Evolutionary conservation across 345 rosid species (phyloP), one percentile per base, ranked within the genome.

Genomic region (Carallia pectinifolia): DNA sequence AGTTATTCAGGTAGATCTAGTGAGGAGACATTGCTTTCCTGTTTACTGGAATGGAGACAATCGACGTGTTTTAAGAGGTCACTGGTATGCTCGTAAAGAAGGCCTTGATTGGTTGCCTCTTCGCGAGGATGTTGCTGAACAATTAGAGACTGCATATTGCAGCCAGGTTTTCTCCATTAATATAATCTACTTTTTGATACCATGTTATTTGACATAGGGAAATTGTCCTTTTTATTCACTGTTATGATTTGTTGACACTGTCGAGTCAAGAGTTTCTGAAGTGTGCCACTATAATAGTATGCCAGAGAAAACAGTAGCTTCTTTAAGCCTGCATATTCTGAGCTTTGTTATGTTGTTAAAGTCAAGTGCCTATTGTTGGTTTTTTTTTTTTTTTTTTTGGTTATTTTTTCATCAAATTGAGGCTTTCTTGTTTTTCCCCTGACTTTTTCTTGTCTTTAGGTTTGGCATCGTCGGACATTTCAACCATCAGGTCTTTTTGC

Each of bases 11-110:
- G 98, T 92, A 66, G 98, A 95, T 84, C 79, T 95, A 78, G 81
- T 75, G 59, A 87, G 80, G 75, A 84, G 98, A 73, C 98, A 89
- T 70, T 86, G 89, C 70, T 95, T 92, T 74, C 98, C 99, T 29
- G 96, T 95, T 61, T 92, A 92, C 68, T 92, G 98, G 98, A 84
- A 84, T 85, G 99, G 98, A 71, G 98, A 95, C 74, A 95, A 90
- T 61, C 84, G 98, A 53, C 97, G 99, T 71, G 98, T 92, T 65
- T 80, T 95, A 66, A 89, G 99, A 77, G 98, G 99, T 54, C 99
- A 92, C 66, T 95, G 99, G 98, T 95, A 92, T 76, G 98, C 96
- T 71, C 83, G 89, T 68, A 92, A 90, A 80, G 99, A 97, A 68
- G 96, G 98, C 61, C 77, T 90, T 65, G 97, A 89, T 80, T 92